Conservation (phyloP, 352 stramenopile species). For the Pseudoperonospora humuli region DNA sequence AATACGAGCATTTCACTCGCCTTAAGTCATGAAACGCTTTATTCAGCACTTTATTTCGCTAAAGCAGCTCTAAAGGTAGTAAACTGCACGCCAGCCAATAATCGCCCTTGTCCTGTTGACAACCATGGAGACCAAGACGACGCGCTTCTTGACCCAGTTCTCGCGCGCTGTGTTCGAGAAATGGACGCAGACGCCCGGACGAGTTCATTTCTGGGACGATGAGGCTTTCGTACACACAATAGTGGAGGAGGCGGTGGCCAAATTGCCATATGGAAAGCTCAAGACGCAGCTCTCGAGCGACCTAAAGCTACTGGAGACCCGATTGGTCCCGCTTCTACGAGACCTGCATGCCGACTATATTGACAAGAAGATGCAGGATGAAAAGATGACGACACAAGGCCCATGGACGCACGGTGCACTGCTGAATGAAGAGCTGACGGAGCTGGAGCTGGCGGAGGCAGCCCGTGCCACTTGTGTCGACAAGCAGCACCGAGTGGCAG, state of each 20-base stretch:
- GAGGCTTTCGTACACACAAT: slow-evolving; percentile 25
- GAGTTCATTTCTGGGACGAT: slow-evolving; percentile 48
- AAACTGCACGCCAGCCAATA: neutral
- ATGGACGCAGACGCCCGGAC: slow-evolving; percentile 32
- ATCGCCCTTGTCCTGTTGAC: neutral
- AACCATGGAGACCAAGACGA: slow-evolving; percentile 36
- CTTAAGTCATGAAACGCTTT: no score
- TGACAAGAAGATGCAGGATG: slow-evolving; percentile 9
- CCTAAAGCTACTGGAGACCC: slow-evolving; percentile 15
- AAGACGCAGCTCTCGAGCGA: slow-evolving; percentile 40
- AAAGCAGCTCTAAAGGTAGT: no score
- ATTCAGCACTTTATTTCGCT: no score
- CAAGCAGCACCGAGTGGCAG: slow-evolving; percentile 20
- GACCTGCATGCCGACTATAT: slow-evolving; percentile 24
- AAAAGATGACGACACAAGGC: neutral
- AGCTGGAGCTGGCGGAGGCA: slow-evolving; percentile 37
- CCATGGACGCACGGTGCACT: slow-evolving; percentile 6
- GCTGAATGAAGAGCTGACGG: slow-evolving; percentile 48
- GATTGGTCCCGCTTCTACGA: slow-evolving; percentile 28
- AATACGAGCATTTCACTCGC: no score
- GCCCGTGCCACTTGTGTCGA: slow-evolving; percentile 3
- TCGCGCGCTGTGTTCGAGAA: slow-evolving; percentile 43
- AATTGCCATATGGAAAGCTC: slow-evolving; percentile 42
- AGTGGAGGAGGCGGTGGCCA: slow-evolving; percentile 53
- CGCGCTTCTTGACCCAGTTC: slow-evolving; percentile 56